A percentile compares a stretch with the other conserved stretches of the same genome.
Evolutionary conservation across 2,329 filamentous ascomycete genomes (phyloP).

Genomic region (Fusarium hainanense): DNA sequence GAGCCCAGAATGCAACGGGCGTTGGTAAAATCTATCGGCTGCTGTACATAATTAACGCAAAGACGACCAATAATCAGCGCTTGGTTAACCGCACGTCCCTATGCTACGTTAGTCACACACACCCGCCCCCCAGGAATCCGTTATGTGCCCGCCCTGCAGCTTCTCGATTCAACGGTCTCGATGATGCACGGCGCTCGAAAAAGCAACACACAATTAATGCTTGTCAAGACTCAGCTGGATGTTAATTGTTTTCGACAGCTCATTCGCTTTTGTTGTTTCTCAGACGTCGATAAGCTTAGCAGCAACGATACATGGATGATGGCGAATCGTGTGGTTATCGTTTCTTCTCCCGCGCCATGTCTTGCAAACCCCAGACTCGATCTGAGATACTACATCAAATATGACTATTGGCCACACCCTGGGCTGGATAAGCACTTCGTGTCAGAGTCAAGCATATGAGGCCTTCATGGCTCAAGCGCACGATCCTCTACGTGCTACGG

Average conservation of each 20-base stretch:
- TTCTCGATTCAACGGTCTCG: conserved; percentile 42
- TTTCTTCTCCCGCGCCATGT: conserved; percentile 9
- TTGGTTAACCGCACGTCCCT: conserved; percentile 38
- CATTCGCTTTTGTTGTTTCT: conserved; percentile 14
- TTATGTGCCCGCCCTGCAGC: conserved; percentile 42
- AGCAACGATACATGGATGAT: conserved; percentile 2
- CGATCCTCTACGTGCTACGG: background rate
- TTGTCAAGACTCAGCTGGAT: conserved; percentile 21
- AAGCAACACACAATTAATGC: conserved; percentile 25
- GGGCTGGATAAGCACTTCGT: background rate
- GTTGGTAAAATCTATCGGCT: conserved; percentile 10
- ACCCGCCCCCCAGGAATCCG: conserved; percentile 26
- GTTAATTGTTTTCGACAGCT: conserved; percentile 14
- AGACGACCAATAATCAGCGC: conserved; percentile 32
- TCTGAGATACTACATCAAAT: conserved; percentile 25
- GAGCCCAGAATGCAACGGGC: conserved; percentile 12
- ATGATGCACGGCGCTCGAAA: conserved; percentile 41
- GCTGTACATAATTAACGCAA: conserved; percentile 24
- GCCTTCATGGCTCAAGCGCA: conserved; percentile 5
- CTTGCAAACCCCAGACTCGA: conserved; percentile 27
- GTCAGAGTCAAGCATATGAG: conserved; percentile 12
- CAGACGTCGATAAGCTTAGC: conserved; percentile 9
- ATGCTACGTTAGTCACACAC: conserved; percentile 22
- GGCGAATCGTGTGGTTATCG: conserved; percentile 25
- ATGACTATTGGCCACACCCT: conserved; percentile 3